Percentiles rank a stretch among this genome's conserved stretches.
Conservation (phyloP, 2,329 filamentous ascomycete species). For the Arthroderma sp. region DNA sequence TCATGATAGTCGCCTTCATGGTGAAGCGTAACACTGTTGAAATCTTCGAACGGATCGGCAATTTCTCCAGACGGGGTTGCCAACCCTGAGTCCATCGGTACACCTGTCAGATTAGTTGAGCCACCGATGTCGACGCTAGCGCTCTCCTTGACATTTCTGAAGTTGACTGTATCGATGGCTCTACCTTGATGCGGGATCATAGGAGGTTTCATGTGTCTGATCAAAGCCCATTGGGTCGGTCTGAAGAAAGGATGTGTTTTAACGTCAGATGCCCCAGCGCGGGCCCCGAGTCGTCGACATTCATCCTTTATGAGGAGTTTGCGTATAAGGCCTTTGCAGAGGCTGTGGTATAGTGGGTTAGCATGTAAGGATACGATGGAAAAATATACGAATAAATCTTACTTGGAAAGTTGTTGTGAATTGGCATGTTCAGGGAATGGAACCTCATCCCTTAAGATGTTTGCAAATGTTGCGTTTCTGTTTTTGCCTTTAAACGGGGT, state of each 20-base stretch:
- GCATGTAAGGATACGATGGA: neutral
- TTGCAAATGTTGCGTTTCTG: conserved; percentile 93
- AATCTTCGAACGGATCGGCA: conserved; percentile 90
- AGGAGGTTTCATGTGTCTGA: conserved; percentile 94
- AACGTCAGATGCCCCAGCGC: conserved; percentile 91
- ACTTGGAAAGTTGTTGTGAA: conserved; percentile 82
- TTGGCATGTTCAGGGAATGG: conserved; percentile 85
- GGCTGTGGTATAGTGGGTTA: conserved; percentile 39
- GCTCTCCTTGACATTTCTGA: conserved; percentile 95
- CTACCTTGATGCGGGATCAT: conserved; percentile 87
- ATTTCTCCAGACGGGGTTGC: conserved; percentile 73
- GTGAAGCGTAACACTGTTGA: conserved; percentile 94
- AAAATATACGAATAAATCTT: conserved; percentile 42
- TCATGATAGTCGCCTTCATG: conserved; percentile 72
- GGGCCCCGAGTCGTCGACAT: conserved; percentile 79
- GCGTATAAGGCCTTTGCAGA: conserved; percentile 92
- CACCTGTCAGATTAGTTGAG: conserved; percentile 18
- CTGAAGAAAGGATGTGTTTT: conserved; percentile 95
- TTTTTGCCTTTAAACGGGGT: conserved; percentile 99
- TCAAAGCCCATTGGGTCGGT: conserved; percentile 88
- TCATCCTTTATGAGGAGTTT: conserved; percentile 98
- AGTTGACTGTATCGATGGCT: conserved; percentile 89
- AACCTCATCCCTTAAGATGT: conserved; percentile 90
- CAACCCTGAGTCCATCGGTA: conserved; percentile 68
- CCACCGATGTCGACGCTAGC: conserved; percentile 65